These are phyloP conservation scores for Phaeosphaeriaceae sp. DNA, from an alignment of 2,329 filamentous ascomycete species.

Conservation along the genomic window DNA sequence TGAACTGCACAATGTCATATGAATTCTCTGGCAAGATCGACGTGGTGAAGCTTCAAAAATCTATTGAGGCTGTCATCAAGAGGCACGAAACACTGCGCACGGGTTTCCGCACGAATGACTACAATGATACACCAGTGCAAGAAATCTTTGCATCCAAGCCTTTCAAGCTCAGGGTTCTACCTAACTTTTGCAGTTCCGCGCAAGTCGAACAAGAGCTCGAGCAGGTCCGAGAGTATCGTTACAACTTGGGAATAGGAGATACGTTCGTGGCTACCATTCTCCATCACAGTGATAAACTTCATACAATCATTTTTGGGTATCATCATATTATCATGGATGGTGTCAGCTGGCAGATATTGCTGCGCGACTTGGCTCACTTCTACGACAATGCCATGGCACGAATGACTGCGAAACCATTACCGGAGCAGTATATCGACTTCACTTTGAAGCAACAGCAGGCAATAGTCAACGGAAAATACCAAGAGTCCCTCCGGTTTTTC, in stretches of 20 bases:
- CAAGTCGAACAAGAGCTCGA: neutral
- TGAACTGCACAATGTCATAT: slow-evolving; percentile 41
- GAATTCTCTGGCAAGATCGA: neutral
- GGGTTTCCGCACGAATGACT: neutral
- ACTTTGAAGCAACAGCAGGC: slow-evolving; percentile 3
- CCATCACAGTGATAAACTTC: too few relatives aligned
- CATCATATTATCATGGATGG: slow-evolving; percentile 62
- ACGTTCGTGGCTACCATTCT: neutral
- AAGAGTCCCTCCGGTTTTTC: slow-evolving; percentile 10
- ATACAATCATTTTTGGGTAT: slow-evolving; percentile 16
- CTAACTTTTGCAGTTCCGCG: neutral
- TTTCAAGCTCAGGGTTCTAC: neutral
- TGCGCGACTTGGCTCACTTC: slow-evolving; percentile 51
- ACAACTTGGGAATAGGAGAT: neutral
- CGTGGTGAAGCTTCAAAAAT: neutral
- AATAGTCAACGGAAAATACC: slow-evolving; percentile 1
- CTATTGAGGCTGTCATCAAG: neutral
- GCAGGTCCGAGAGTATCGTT: too few relatives aligned
- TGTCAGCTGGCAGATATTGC: slow-evolving; percentile 52
- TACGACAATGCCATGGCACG: too few relatives aligned
- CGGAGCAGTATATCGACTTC: slow-evolving; percentile 16
- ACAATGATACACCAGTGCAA: neutral
- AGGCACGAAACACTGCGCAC: neutral
- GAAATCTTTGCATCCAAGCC: neutral
- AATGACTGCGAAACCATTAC: too few relatives aligned